Base-by-base conservation (phyloP, 2,329 filamentous ascomycete genomes). In the Paraphoma chrysanthemicola region DNA sequence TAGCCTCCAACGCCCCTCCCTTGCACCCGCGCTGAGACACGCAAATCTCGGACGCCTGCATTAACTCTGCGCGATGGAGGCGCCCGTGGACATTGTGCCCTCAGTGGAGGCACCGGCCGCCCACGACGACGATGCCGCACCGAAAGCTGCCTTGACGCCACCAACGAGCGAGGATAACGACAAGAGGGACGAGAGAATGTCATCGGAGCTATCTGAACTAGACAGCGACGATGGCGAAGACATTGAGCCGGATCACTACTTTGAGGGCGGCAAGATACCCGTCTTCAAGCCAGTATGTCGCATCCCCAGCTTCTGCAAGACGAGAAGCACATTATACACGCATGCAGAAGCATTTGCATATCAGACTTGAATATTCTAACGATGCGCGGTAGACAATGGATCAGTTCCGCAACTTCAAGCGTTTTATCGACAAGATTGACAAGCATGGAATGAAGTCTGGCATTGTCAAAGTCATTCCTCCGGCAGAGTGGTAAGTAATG, bases 361-460 rank as follows among this genome's bases (percentile, higher is more conserved):
- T 23, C 23, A 23, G 23, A 23, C 23, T 5, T 23, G 23, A 23
- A 6, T 18, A 42, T 54, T 56, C 72, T 75, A 51, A 74, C 44
- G 41, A 31, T 59, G 5, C 17, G 48, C 14, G 53, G 59, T 65
- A 88, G 78, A 94, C 90, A 56, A 96, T 97, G 92, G 86, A 90
- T 60, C 93, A 99, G 79, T 98, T 98, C 80, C 88, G 88, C 71
- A 92, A 95, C 79, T 99, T 99, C 78, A 90, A 94, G 79, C 87
- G 86, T 74, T 98, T 96, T 76, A 90, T 98, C 83, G 87, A 88
- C 72, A 93, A 92, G 77, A 87, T 99, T 60, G 92, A 99, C 77
- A 87, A 88, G 63, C 97, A 97, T 76, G 95, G 95, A 69, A 99
- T 99, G 95, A 92, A 92, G 78, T 95, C 93, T 18, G 95, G 95